Evolutionary conservation across 208 protist genomes (phyloP).

Genomic region (Acanthamoeba healyi): DNA sequence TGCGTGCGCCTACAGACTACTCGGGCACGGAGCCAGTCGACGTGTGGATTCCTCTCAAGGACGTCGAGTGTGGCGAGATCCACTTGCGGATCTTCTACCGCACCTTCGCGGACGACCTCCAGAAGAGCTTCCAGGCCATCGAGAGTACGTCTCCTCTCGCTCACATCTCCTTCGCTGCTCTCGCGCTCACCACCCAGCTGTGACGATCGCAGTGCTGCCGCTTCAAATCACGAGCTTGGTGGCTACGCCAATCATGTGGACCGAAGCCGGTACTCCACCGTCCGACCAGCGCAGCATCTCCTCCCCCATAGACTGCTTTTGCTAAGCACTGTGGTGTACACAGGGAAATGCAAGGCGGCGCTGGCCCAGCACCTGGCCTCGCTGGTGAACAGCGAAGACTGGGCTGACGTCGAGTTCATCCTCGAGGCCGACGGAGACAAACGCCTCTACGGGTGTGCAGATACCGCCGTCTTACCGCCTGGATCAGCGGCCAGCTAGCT

Average conservation of each 20-base stretch:
- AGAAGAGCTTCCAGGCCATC: neutral
- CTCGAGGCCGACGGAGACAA: constrained; percentile 2
- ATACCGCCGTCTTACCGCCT: too few species aligned
- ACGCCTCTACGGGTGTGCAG: neutral
- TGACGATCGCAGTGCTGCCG: constrained; percentile 16
- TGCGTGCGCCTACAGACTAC: neutral
- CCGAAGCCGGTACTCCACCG: too few species aligned
- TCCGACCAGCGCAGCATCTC: neutral
- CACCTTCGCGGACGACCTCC: constrained; percentile 14
- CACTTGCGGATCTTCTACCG: neutral
- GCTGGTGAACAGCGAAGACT: constrained; percentile 6
- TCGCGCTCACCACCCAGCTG: too few species aligned
- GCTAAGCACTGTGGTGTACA: too few species aligned
- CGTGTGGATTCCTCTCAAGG: neutral
- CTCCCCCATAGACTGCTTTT: too few species aligned
- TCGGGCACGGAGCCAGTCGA: neutral
- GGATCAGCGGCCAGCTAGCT: too few species aligned
- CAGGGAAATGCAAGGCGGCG: neutral
- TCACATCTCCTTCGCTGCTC: too few species aligned
- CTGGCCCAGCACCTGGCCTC: neutral
- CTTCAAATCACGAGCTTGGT: neutral
- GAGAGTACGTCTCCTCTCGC: too few species aligned
- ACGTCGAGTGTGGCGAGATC: neutral
- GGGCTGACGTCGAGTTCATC: constrained; percentile 16
- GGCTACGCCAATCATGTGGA: neutral